Conservation (phyloP, 306 rosid genomes). For the Rosa multiflora region DNA sequence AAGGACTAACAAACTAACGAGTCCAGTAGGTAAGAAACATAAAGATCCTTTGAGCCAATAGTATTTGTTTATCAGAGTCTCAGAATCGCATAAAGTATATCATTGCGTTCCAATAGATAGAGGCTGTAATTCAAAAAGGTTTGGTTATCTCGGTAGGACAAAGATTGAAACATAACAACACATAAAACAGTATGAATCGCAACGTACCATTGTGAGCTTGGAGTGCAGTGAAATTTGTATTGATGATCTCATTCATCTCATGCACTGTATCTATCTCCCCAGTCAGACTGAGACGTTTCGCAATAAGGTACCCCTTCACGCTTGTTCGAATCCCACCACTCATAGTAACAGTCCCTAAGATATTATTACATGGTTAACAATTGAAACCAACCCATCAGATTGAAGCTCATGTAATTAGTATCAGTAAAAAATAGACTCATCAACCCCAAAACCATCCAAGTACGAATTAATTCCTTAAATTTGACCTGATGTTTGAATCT, state of each 20-base stretch:
- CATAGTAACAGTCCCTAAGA: background rate
- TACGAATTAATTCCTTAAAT: too few species aligned
- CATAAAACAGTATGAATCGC: background rate
- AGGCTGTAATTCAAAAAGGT: too few species aligned
- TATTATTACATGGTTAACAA: too few species aligned
- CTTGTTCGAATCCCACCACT: conserved; percentile 1
- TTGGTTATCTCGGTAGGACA: background rate
- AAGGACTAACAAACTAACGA: too few species aligned
- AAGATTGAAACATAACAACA: background rate
- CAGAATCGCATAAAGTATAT: too few species aligned
- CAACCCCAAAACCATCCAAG: too few species aligned
- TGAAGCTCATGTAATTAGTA: background rate
- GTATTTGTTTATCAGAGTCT: too few species aligned
- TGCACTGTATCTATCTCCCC: background rate
- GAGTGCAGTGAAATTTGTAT: background rate
- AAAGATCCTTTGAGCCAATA: too few species aligned
- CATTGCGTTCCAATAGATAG: too few species aligned
- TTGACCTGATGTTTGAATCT: background rate
- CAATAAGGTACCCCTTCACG: background rate
- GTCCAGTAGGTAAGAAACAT: too few species aligned
- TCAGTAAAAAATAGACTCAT: background rate
- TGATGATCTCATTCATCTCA: background rate
- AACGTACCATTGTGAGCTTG: background rate
- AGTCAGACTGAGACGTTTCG: background rate
- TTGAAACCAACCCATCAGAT: background rate